Conservation (phyloP, 2,329 filamentous ascomycete species). For the Xylaria sp. region DNA sequence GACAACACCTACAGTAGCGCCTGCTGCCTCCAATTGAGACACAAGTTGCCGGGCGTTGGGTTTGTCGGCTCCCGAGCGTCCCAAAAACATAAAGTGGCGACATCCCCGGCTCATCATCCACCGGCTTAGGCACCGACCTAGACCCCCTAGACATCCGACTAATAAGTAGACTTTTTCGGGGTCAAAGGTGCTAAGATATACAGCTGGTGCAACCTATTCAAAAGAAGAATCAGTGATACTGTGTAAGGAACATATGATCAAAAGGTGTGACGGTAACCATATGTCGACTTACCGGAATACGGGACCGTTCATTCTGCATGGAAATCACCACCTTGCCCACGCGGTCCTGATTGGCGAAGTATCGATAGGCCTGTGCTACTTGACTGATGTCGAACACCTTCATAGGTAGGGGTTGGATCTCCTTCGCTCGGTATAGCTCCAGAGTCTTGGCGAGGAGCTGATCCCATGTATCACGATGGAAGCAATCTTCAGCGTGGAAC, state of each 20-base stretch:
- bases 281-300: background rate
- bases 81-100: slow-evolving; percentile 46
- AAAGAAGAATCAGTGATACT: no score
- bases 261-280: no score
- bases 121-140: slow-evolving; percentile 38
- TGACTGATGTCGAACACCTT: slow-evolving; percentile 15
- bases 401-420: slow-evolving; percentile 4
- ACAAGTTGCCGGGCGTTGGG: slow-evolving; percentile 38
- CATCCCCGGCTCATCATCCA: slow-evolving; percentile 47
- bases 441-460: background rate
- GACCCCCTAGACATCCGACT: slow-evolving; percentile 42
- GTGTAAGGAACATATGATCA: no score
- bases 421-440: slow-evolving; percentile 2
- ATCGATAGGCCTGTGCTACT: slow-evolving; percentile 16
- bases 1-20: slow-evolving; percentile 19
- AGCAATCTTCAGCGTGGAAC: background rate
- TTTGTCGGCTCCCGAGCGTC: slow-evolving; percentile 42
- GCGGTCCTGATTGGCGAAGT: slow-evolving; percentile 10
- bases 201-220: background rate
- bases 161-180: slow-evolving; percentile 26
- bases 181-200: background rate
- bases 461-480: background rate
- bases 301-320: slow-evolving; percentile 8
- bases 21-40: slow-evolving; percentile 9
- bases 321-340: slow-evolving; percentile 29